Evolutionary conservation across 345 rosid genomes (phyloP).

Genomic region (Boechera retrofracta): DNA sequence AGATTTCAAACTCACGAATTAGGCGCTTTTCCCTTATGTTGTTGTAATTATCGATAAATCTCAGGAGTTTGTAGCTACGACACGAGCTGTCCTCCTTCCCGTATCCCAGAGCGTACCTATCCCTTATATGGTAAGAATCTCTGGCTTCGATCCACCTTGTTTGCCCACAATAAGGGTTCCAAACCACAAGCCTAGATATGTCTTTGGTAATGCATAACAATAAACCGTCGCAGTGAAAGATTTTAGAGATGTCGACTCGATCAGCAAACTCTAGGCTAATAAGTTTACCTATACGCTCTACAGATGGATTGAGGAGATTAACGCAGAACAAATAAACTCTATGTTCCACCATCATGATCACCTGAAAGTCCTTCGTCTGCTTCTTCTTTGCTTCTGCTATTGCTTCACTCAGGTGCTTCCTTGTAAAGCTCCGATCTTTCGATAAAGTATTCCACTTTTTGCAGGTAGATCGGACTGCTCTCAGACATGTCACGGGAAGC

Average conservation of each 20-base stretch:
- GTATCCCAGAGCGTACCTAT: background rate
- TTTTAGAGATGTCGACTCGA: background rate
- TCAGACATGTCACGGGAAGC: no score
- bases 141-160: background rate
- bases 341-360: background rate
- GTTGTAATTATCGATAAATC: background rate
- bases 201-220: conserved; percentile 1
- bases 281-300: background rate
- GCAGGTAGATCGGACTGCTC: background rate
- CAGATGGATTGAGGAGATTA: background rate
- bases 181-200: background rate
- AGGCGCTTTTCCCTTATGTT: fast-evolving
- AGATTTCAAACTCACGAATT: background rate
- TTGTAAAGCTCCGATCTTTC: background rate
- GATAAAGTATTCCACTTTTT: background rate
- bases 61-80: background rate
- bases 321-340: background rate
- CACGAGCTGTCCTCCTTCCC: background rate
- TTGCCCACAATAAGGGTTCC: background rate
- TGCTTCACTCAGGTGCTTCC: background rate
- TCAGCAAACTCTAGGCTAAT: background rate
- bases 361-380: background rate
- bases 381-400: background rate
- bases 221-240: background rate
- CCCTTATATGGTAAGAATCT: background rate